These are phyloP conservation scores for Aureobasidium melanogenum DNA, from an alignment of 2,329 filamentous ascomycete genomes.

Conservation along the genomic window DNA sequence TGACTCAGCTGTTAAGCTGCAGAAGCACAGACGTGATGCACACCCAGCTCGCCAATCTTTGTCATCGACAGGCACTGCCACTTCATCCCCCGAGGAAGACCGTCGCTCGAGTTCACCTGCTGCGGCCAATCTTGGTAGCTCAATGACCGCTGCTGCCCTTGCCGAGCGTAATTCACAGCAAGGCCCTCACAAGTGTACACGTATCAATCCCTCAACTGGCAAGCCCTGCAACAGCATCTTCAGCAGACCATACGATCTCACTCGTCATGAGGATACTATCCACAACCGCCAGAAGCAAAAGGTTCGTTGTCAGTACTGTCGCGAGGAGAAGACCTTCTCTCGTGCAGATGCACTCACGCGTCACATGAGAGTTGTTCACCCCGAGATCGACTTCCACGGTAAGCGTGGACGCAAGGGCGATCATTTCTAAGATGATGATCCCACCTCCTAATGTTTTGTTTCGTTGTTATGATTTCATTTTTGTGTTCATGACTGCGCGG, in stretches of 20 bases:
- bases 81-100: conserved; percentile 26
- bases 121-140: conserved; percentile 20
- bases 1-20: conserved; percentile 73
- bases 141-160: conserved; percentile 46
- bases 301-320: conserved; percentile 84
- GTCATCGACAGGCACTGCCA: conserved; percentile 21
- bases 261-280: conserved; percentile 92
- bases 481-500: neutral
- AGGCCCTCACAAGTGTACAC: conserved; percentile 85
- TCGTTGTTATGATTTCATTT: neutral
- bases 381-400: conserved; percentile 74
- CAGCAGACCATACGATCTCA: conserved; percentile 91
- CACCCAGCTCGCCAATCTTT: conserved; percentile 57
- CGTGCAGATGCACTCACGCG: conserved; percentile 88
- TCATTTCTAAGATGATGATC: neutral
- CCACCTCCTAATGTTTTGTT: neutral
- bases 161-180: conserved; percentile 72
- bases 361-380: conserved; percentile 91
- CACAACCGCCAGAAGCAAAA: conserved; percentile 93
- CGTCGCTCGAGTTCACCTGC: conserved; percentile 22
- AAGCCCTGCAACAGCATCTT: conserved; percentile 94
- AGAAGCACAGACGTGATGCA: conserved; percentile 92
- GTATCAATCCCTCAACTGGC: conserved; percentile 88
- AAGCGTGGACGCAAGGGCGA: conserved; percentile 36
- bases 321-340: conserved; percentile 94